Evolutionary conservation across 768 basidiomycete species (phyloP), one percentile per base, ranked within the genome.

Genomic region (Podaxis pistillaris): DNA sequence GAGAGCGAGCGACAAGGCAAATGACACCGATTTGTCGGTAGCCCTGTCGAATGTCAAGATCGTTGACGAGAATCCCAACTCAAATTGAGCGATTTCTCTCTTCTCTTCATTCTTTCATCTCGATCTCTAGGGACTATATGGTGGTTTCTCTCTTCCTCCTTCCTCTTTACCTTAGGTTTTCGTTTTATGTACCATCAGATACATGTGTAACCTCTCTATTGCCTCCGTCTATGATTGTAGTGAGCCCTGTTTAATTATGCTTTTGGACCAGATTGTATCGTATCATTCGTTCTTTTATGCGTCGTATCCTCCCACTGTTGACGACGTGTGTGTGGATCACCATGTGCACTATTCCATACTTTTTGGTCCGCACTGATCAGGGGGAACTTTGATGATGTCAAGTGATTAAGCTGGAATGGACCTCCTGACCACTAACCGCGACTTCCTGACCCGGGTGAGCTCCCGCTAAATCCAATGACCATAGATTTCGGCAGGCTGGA

Each of bases 41-140:
- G 46, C 61, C 28, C 50, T 62, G 47, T 56, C 55, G n/a, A 50
- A 24, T 44, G 46, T 62, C 12, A 17, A 56, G 12, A 38, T 56
- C 26, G 24, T 28, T 6, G 33, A 28, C 54, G 47, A 62, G n/a
- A 26, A 46, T 17, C 15, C 44, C 44, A 56, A 56, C 12, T 50
- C 54, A 24, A 49, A 17, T 22, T 38, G 15, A 46, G 15, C 40
- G 5, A 47, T 15, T 26, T 22, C 12, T 26, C 9, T n/a, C 33
- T 44, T 54, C 8, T 19, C 15, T 33, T 30, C 36, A 19, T 46
- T 46, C 44, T 46, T 46, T 46, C 44, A 46, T 30, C 22, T 52
- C 44, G 52, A 44, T 44, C 8, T 44, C n/a, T 33, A 60, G 59
- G 60, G 19, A 44, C 40, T 33, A 22, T 24, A n/a, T 19, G 54